phyloP scores from a whole-genome alignment of 495 filamentous ascomycete genomes.

The Daldinia grandis region DNA sequence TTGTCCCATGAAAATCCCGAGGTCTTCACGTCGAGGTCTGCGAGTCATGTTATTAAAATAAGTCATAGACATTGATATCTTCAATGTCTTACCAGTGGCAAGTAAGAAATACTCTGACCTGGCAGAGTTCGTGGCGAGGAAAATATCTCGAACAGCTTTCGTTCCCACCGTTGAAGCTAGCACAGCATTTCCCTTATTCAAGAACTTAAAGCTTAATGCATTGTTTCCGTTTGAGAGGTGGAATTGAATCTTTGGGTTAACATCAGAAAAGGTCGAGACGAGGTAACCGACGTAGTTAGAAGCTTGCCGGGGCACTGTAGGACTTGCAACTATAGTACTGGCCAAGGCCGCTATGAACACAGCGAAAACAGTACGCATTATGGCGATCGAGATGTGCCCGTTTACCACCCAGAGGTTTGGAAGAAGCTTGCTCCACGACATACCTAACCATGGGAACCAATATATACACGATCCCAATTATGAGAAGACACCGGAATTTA shows the following conservation, averaged over 20 bases:
- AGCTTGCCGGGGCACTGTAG: conserved; percentile 5
- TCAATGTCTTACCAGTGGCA: conserved; percentile 23
- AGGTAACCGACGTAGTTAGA: conserved; percentile 48
- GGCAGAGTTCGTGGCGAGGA: conserved; percentile 44
- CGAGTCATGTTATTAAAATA: neutral
- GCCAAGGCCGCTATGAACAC: conserved; percentile 12
- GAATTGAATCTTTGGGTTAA: conserved; percentile 49
- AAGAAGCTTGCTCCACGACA: neutral
- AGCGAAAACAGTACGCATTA: conserved; percentile 9
- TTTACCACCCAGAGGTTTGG: neutral
- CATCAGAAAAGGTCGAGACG: conserved; percentile 50
- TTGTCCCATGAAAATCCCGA: conserved; percentile 49
- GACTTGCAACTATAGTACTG: conserved; percentile 11
- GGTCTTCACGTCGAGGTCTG: conserved; percentile 34
- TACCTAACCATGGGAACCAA: neutral
- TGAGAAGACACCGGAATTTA: neutral
- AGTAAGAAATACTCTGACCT: conserved; percentile 39
- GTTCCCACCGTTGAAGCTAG: conserved; percentile 48
- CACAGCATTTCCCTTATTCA: conserved; percentile 48
- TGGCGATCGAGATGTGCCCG: neutral
- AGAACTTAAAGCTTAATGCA: conserved; percentile 43
- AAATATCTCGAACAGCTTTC: conserved; percentile 48
- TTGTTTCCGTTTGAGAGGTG: conserved; percentile 48
- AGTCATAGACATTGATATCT: neutral
- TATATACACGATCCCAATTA: neutral